These are phyloP conservation scores for Fragaria vesca DNA, from an alignment of 306 rosid genomes.

Conservation along the genomic window DNA sequence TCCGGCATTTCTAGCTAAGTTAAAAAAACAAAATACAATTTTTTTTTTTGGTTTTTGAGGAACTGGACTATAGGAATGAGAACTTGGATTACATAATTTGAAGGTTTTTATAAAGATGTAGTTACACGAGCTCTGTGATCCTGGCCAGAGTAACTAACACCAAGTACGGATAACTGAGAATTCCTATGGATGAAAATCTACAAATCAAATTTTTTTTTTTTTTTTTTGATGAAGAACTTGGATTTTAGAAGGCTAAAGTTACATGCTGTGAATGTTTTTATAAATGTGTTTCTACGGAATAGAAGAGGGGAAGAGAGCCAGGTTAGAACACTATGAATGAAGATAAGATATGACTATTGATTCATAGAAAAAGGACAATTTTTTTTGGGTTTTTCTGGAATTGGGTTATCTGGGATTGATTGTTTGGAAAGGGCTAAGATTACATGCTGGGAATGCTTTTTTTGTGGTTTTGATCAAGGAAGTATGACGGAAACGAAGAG, in stretches of 20 bases:
- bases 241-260: slow-evolving; percentile 29
- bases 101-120: slow-evolving; percentile 32
- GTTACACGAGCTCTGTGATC: slow-evolving; percentile 27
- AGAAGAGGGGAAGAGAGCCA: slow-evolving; percentile 44
- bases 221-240: slow-evolving; percentile 4
- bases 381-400: neutral
- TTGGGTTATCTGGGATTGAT: neutral
- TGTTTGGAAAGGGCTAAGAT: neutral
- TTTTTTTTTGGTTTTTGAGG: slow-evolving; percentile 5
- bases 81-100: slow-evolving; percentile 43
- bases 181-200: neutral
- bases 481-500: neutral
- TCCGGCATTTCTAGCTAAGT: slow-evolving; percentile 42
- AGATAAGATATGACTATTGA: neutral
- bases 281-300: slow-evolving; percentile 57
- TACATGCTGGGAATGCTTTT: slow-evolving; percentile 18
- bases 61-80: slow-evolving; percentile 7
- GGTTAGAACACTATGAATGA: slow-evolving; percentile 24
- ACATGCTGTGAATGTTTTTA: slow-evolving; percentile 69
- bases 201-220: slow-evolving; percentile 9
- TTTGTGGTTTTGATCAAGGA: slow-evolving; percentile 8
- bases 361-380: neutral
- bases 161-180: neutral
- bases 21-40: neutral
- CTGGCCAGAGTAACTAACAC: slow-evolving; percentile 28